Evolutionary conservation across 2,329 filamentous ascomycete species (phyloP), one percentile per base, ranked within the genome.

Genomic region (Phaeosphaeriaceae sp.): DNA sequence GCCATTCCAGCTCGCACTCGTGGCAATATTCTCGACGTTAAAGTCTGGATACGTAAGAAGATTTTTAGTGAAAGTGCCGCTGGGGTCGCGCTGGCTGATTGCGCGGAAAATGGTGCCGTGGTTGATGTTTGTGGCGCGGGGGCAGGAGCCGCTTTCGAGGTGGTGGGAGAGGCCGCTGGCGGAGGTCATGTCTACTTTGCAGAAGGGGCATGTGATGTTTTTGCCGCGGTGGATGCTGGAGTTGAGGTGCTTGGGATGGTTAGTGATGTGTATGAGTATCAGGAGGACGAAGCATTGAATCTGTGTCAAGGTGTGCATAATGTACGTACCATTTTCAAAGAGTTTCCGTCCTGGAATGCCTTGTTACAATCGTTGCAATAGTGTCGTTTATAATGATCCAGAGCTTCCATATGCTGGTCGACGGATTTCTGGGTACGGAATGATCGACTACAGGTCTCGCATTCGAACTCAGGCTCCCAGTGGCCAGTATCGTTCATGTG

Each of bases 81-180:
- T 33, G 0, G 76, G 74, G 48, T 87, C 84, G 1, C 74, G 71
- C 12, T 61, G 48, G 2, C 76, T 75, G 7, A 86, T 68, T 6
- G 76, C 62, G 0, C 62, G 52, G 63, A 6, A 26, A 26, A 26
- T 8, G 4, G 23, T 26, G 23, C 23, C 2, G 23, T 11, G 23
- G 3, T 26, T 77, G 1, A 85, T 35, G 2, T 56, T 45, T 0
- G 63, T 69, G 0, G 81, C 80, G 0, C 66, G 65, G 0, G 76
- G 76, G 42, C 85, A 88, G 0, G 74, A 67, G n/a, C 80, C 79
- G 0, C 60, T 68, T 54, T 88, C 85, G 1, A 87, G 67, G 53
- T 88, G 83, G 61, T 84, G 75, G 0, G 73, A 62, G 4, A 87
- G 56, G 3, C 83, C 84, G 1, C 79, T 82, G 1, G 83, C 82